These are phyloP conservation scores for Cladorrhinum samala DNA, from an alignment of 495 filamentous ascomycete genomes.

Conservation along the genomic window DNA sequence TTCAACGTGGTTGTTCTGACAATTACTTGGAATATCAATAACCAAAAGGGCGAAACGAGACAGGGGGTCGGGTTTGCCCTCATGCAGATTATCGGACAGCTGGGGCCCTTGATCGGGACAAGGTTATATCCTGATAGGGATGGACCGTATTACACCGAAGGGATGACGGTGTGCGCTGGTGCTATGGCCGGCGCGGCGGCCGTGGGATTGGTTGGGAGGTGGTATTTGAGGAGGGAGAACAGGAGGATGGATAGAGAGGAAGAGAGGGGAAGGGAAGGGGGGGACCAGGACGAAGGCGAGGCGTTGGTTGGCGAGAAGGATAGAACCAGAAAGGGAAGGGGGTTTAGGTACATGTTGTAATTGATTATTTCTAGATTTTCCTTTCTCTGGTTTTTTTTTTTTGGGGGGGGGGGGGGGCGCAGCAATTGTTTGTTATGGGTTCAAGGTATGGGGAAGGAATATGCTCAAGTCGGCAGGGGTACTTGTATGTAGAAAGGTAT, in stretches of 20 bases:
- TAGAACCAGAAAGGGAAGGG: neutral
- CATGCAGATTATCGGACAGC: slow-evolving; percentile 65
- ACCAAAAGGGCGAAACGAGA: slow-evolving; percentile 55
- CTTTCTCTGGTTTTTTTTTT: neutral
- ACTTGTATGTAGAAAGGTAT: too few relatives aligned
- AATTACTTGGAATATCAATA: slow-evolving; percentile 71
- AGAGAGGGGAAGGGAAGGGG: slow-evolving; percentile 11
- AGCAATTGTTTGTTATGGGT: neutral
- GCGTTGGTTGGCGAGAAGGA: neutral
- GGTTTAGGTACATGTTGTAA: slow-evolving; percentile 36
- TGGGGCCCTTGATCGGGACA: slow-evolving; percentile 65
- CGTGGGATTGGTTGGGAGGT: slow-evolving; percentile 50
- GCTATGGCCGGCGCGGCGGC: slow-evolving; percentile 61
- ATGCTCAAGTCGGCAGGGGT: too few relatives aligned
- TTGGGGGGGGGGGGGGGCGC: neutral
- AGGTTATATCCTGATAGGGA: slow-evolving; percentile 61
- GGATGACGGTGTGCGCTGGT: slow-evolving; percentile 60
- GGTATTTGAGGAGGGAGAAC: slow-evolving; percentile 58
- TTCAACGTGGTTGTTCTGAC: slow-evolving; percentile 67
- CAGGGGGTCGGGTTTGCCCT: slow-evolving; percentile 69
- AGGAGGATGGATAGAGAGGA: slow-evolving; percentile 42
- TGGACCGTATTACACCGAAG: slow-evolving; percentile 55
- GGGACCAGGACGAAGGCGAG: slow-evolving; percentile 1
- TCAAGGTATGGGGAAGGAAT: too few relatives aligned
- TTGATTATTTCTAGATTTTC: neutral